Evolutionary conservation across 495 filamentous ascomycete species (phyloP), one percentile per base, ranked within the genome.

Genomic region (Aspergillus conjunctus): DNA sequence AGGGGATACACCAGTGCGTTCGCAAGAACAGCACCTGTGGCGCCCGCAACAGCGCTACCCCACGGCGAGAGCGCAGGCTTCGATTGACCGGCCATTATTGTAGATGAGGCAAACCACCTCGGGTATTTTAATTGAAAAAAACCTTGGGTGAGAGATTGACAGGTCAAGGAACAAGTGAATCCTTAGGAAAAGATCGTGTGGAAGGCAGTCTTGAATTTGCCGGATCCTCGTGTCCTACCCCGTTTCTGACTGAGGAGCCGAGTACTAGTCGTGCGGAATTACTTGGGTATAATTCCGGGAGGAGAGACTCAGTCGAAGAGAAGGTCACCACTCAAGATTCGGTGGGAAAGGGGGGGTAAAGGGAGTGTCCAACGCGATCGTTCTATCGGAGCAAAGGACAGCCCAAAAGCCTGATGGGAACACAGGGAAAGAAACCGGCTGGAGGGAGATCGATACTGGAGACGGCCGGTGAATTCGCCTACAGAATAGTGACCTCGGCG

Each of bases 1-100:
- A 99, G 80, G 14, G 94, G 94, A 75, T 99, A 99, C 56, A 98
- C 95, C 56, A 96, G 77, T 26, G 94, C 88, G 83, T 99, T 99
- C 39, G 94, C 95, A 48, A 99, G 77, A 12, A 97, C 91, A 34
- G 95, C 94, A 51, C 94, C 93, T 17, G 92, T 91, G 56, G 95
- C 91, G 64, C 94, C 94, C 43, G 95, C 93, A 59, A 97, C 85
- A 45, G 94, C 94, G 68, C 85, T 87, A 32, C 92, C 93, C 95
- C 95, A 98, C 54, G 95, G 92, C 22, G 94, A 91, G 59, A 99
- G 84, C 30, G 76, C 83, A 56, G 87, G 86, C 73, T 94, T 95
- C 39, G 92, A 93, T 76, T 91, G 90, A 48, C 77, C 87, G 49
- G 87, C 79, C 93, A 97, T 97, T 56, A 37, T 72, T 46, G 18